phyloP scores from a whole-genome alignment of 441 rosid genomes.

The Gossypium trilobum region DNA sequence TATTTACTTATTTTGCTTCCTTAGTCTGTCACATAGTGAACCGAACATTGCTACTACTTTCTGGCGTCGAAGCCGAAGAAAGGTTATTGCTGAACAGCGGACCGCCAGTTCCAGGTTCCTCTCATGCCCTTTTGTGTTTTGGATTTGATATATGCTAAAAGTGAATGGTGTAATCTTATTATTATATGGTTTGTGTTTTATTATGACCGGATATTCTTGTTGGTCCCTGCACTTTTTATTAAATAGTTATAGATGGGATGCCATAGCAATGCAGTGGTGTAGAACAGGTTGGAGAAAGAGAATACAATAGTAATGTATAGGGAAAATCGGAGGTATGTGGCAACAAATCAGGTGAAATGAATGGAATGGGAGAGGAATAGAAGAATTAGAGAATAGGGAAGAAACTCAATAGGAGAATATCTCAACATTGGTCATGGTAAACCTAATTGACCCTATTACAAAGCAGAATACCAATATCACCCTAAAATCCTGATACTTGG shows the following conservation, averaged over 20 bases:
- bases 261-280: neutral
- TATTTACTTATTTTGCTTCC: slow-evolving; percentile 7
- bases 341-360: neutral
- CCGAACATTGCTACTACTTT: slow-evolving; percentile 81
- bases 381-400: neutral
- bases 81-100: slow-evolving; percentile 92
- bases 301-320: neutral
- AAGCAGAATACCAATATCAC: neutral
- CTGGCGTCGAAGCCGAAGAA: slow-evolving; percentile 93
- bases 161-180: neutral
- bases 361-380: neutral
- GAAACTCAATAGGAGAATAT: neutral
- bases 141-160: neutral
- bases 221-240: neutral
- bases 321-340: neutral
- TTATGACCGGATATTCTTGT: neutral
- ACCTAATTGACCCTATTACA: neutral
- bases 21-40: slow-evolving; percentile 88
- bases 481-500: neutral
- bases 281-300: neutral
- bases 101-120: slow-evolving; percentile 95
- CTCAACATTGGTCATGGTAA: neutral
- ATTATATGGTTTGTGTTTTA: slow-evolving; percentile 7
- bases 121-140: slow-evolving; percentile 22
- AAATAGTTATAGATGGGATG: neutral